A percentile compares a stretch with the other conserved stretches of the same genome.
These are phyloP conservation scores for Lagenaria siceraria DNA, from an alignment of 306 rosid species.

Conservation along the genomic window DNA sequence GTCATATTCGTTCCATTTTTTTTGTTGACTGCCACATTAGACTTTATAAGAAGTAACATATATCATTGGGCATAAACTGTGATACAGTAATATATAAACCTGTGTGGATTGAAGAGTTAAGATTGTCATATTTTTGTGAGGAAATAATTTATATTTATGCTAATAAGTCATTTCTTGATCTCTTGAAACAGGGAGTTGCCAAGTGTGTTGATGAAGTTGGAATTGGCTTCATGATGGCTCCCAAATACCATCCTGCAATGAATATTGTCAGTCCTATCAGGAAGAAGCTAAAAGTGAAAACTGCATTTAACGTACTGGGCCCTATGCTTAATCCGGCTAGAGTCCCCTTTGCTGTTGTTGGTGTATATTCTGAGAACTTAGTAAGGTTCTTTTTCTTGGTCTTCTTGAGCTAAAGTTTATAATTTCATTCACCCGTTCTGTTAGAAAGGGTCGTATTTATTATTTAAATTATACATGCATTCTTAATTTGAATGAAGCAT, in stretches of 20 bases:
- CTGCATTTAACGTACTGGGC: slow-evolving; percentile 83
- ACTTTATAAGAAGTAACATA: background rate
- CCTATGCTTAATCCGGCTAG: slow-evolving; percentile 91
- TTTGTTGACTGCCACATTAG: background rate
- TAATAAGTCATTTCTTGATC: slow-evolving; percentile 4
- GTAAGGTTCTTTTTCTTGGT: slow-evolving; percentile 20
- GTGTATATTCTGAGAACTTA: slow-evolving; percentile 70
- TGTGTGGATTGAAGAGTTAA: background rate
- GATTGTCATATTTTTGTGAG: background rate
- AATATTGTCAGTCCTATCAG: slow-evolving; percentile 65
- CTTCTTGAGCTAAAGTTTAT: background rate
- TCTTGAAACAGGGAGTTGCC: slow-evolving; percentile 46
- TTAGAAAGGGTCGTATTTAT: background rate
- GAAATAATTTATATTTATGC: background rate
- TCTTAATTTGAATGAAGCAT: background rate
- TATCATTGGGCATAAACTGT: background rate
- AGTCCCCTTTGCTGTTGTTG: slow-evolving; percentile 87
- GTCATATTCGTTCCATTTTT: background rate
- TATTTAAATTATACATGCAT: background rate
- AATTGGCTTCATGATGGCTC: slow-evolving; percentile 92
- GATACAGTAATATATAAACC: background rate
- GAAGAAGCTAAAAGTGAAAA: slow-evolving; percentile 68
- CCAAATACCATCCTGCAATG: slow-evolving; percentile 89
- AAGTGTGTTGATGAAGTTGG: slow-evolving; percentile 70
- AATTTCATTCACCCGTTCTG: background rate